phyloP scores from a whole-genome alignment of 352 stramenopile species.

The Pelagophyceae sp. region DNA sequence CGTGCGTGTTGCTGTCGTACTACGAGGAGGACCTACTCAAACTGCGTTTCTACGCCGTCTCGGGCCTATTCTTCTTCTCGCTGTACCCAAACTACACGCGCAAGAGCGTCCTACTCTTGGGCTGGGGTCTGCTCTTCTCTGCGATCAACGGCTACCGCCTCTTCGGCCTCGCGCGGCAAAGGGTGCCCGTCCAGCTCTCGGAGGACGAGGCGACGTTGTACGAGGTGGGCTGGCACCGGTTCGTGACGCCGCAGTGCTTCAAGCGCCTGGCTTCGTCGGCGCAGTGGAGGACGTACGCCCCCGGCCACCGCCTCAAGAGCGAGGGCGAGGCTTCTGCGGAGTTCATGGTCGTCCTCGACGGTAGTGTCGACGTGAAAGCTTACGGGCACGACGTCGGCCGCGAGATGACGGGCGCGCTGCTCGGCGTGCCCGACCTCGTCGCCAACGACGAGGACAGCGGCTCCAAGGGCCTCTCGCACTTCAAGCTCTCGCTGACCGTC shows the following conservation, averaged over 20 bases:
- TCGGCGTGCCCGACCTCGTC: slow-evolving; percentile 12
- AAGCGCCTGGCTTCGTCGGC: slow-evolving; percentile 1
- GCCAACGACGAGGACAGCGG: no score
- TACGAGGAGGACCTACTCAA: background rate
- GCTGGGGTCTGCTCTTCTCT: background rate
- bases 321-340: background rate
- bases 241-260: slow-evolving; percentile 10
- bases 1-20: no score
- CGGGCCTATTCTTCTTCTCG: background rate
- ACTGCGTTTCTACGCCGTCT: background rate
- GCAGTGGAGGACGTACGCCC: background rate
- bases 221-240: background rate
- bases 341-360: background rate
- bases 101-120: background rate
- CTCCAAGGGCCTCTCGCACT: background rate
- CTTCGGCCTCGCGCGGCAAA: background rate
- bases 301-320: background rate
- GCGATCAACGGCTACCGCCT: background rate
- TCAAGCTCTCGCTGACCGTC: background rate
- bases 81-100: background rate
- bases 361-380: background rate
- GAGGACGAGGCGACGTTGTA: slow-evolving; percentile 2
- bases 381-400: background rate
- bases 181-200: background rate
- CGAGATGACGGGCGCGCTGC: background rate